A percentile compares a stretch with the other conserved stretches of the same genome.
phyloP scores from a whole-genome alignment of 192 early-diverging fungal genomes.

The Coemansia sp. region DNA sequence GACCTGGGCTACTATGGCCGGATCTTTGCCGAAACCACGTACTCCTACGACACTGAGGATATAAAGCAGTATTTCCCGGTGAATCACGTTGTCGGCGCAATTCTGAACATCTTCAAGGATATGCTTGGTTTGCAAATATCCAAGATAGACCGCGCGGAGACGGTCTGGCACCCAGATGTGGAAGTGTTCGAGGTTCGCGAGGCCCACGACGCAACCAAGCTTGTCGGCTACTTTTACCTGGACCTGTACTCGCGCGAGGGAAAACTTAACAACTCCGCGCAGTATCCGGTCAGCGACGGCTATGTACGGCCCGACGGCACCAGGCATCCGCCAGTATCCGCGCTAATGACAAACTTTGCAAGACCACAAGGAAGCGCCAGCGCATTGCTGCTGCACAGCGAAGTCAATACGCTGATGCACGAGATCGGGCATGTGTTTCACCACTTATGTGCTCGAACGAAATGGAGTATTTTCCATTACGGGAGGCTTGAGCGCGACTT shows the following conservation, averaged over 20 bases:
- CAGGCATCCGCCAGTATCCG: slow-evolving; percentile 57
- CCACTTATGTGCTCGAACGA: slow-evolving; percentile 65
- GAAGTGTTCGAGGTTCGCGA: slow-evolving; percentile 69
- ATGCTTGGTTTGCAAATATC: slow-evolving; percentile 64
- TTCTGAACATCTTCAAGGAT: slow-evolving; percentile 67
- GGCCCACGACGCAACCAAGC: slow-evolving; percentile 40
- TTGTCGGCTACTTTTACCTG: slow-evolving; percentile 66
- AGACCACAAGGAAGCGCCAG: slow-evolving; percentile 47
- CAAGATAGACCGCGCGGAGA: slow-evolving; percentile 48
- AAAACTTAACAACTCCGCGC: slow-evolving; percentile 66
- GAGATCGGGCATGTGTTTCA: slow-evolving; percentile 71
- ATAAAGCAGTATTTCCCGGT: slow-evolving; percentile 72
- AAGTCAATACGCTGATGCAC: slow-evolving; percentile 76
- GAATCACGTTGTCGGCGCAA: slow-evolving; percentile 54
- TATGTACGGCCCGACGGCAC: slow-evolving; percentile 53
- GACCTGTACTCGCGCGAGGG: slow-evolving; percentile 69
- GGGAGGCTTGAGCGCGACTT: slow-evolving; percentile 72
- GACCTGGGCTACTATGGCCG: slow-evolving; percentile 69
- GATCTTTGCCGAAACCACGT: slow-evolving; percentile 60
- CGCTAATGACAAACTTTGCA: slow-evolving; percentile 63
- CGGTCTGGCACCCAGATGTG: slow-evolving; percentile 73
- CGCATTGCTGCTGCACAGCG: slow-evolving; percentile 67
- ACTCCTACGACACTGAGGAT: slow-evolving; percentile 65
- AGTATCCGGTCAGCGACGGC: slow-evolving; percentile 66
- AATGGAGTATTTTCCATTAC: slow-evolving; percentile 65